Base-by-base conservation (phyloP, 257 asterid genomes). In the Solanum acaule region DNA sequence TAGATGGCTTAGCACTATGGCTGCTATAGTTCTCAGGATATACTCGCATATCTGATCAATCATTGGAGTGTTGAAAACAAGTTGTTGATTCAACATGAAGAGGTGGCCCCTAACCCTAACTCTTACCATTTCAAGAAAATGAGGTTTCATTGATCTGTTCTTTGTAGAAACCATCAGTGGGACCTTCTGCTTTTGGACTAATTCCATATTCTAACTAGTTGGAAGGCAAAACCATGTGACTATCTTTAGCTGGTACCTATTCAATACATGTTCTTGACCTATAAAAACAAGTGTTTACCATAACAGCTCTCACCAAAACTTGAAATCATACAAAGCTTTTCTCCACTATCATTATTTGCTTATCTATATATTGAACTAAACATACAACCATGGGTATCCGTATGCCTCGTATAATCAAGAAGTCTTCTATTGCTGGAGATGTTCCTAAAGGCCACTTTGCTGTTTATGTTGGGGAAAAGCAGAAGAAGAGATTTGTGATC, bases 371-470 rank as follows among this genome's bases (percentile, higher is more conserved):
- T 11, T 76, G 81, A 34, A 34, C 44, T 34, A 16, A 18, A 11
- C 44, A 38, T 38, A 73, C 8, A 18, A 73, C 16, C 81, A 71
- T 71, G 77, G 37, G 1, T 78, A 78, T 78, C 15, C 35, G 34
- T 38, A 13, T 76, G 5, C 84, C 35, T 77, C 61, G n/a, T 40
- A 14, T 78, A 78, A 23, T 42, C 84, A 42, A 78, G 63, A 78
- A 42, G 37, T 42, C 25, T 9, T 78, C 84, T 3, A 40, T 37
- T 25, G 10, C 84, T 0, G 6, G 10, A 10, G 89, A 88, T 18
- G 94, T 93, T 38, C 96, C 95, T 4, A 95, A 93, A 78, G 96
- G 98, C 37, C 93, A 94, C 56, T 35, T 91, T 8, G 95, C 91
- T 11, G 92, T 95, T 29, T 95, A 94, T 75, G 95, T 94, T 49